These are phyloP conservation scores for Cutaneotrichosporon spelunceum DNA, from an alignment of 1,284 basidiomycete species.

Conservation along the genomic window DNA sequence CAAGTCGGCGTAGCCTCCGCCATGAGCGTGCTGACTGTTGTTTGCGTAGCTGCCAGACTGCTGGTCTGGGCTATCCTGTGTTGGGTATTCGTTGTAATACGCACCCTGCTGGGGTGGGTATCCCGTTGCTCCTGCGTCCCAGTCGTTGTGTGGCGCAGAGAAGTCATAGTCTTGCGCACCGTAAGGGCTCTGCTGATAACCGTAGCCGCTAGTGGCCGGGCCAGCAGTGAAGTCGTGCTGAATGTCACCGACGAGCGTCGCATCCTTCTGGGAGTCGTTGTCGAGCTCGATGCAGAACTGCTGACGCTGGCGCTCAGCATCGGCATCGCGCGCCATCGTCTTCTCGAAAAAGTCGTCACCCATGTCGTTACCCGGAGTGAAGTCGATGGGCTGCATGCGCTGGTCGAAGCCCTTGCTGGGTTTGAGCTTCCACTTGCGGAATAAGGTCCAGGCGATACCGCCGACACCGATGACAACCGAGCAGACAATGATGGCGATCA, in stretches of 20 bases:
- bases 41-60: constrained; percentile 8
- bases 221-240: constrained; percentile 77
- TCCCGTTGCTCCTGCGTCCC: constrained; percentile 11
- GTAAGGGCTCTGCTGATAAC: constrained; percentile 13
- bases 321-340: constrained; percentile 40
- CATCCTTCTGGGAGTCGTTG: constrained; percentile 27
- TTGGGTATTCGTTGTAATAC: constrained; percentile 27
- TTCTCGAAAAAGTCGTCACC: constrained; percentile 41
- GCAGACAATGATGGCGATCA: constrained; percentile 69
- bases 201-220: constrained; percentile 32
- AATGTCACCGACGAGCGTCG: constrained; percentile 39
- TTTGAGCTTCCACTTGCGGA: constrained; percentile 86
- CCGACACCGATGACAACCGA: constrained; percentile 65
- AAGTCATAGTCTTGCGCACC: constrained; percentile 13
- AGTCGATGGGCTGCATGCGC: constrained; percentile 57
- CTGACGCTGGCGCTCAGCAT: constrained; percentile 43
- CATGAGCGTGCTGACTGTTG: constrained; percentile 15
- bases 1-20: constrained; percentile 37
- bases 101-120: constrained; percentile 18
- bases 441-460: constrained; percentile 74
- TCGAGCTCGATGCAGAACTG: constrained; percentile 44
- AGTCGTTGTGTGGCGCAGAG: constrained; percentile 11
- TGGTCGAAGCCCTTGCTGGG: constrained; percentile 74
- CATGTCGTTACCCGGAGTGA: constrained; percentile 69
- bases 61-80: constrained; percentile 28